phyloP scores from a whole-genome alignment of 2,329 filamentous ascomycete genomes.

The Phialemonium atrogriseum region DNA sequence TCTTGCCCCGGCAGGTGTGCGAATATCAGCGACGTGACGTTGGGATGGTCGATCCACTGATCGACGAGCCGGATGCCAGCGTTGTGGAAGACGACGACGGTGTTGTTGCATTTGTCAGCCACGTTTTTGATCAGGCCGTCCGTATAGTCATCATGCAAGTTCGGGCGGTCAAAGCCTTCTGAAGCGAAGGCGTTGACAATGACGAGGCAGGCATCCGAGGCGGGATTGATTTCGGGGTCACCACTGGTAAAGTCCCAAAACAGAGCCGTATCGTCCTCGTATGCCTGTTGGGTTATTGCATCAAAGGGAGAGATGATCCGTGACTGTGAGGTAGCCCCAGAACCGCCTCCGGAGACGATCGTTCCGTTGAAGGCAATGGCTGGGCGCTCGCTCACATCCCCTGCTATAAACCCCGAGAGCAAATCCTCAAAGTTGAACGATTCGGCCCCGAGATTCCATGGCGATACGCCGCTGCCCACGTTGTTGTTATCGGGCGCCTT shows the following conservation, averaged over 20 bases:
- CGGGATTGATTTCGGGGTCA: slow-evolving; percentile 38
- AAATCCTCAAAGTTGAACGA: slow-evolving; percentile 25
- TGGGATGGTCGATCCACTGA: slow-evolving; percentile 51
- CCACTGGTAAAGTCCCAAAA: slow-evolving; percentile 49
- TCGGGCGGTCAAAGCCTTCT: slow-evolving; percentile 59
- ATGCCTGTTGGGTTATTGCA: slow-evolving; percentile 41
- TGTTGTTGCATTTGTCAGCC: slow-evolving; percentile 50
- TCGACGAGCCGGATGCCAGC: slow-evolving; percentile 54
- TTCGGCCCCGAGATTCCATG: slow-evolving; percentile 32
- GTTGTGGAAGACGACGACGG: slow-evolving; percentile 58
- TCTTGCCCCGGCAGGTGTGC: slow-evolving; percentile 59
- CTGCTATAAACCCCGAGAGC: slow-evolving; percentile 19
- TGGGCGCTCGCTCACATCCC: slow-evolving; percentile 9
- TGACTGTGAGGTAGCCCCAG: slow-evolving; percentile 29
- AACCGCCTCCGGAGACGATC: slow-evolving; percentile 34
- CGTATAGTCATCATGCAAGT: slow-evolving; percentile 57
- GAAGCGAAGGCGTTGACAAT: slow-evolving; percentile 62
- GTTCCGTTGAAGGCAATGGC: slow-evolving; percentile 33
- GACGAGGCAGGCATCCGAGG: slow-evolving; percentile 57
- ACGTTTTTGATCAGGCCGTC: slow-evolving; percentile 50
- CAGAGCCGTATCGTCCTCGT: slow-evolving; percentile 46
- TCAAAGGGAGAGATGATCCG: slow-evolving; percentile 44
- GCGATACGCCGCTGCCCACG: slow-evolving; percentile 23
- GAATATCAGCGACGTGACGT: slow-evolving; percentile 56
- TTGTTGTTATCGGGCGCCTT: slow-evolving; percentile 34